Conservation (phyloP, 176 grass and related monocot species). For the Secale cereale region DNA sequence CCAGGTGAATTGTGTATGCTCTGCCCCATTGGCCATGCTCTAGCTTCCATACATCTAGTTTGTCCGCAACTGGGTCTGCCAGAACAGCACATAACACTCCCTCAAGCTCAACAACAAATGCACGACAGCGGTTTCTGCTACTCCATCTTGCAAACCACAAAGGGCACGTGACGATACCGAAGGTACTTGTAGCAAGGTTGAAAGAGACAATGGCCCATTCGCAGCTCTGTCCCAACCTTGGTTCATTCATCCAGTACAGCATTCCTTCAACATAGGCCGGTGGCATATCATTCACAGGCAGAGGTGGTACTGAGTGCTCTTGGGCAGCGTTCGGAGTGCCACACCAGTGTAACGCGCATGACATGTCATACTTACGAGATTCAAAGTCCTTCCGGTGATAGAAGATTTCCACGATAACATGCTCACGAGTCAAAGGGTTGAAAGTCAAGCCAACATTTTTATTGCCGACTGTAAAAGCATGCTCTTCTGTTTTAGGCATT, state of each 20-base stretch:
- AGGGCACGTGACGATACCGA: not conserved
- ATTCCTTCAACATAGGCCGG: not conserved
- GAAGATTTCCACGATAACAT: not conserved
- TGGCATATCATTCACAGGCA: slow-evolving; percentile 15
- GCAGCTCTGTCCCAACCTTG: not conserved
- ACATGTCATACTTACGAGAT: not conserved
- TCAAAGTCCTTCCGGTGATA: not conserved
- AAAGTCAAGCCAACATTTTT: slow-evolving; percentile 25
- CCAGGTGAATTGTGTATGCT: not conserved
- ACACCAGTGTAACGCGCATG: not conserved
- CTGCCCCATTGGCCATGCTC: slow-evolving; percentile 11
- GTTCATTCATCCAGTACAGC: slow-evolving; percentile 5
- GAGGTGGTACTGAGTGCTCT: not conserved
- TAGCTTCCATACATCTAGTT: slow-evolving; percentile 8
- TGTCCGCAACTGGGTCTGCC: not conserved
- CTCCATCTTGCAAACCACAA: not conserved
- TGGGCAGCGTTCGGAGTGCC: not conserved
- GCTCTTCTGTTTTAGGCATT: not conserved
- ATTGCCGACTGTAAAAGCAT: not conserved
- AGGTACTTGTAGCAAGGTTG: not conserved
- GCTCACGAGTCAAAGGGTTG: not conserved
- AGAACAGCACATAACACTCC: not conserved
- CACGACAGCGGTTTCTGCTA: not conserved
- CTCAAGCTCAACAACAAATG: slow-evolving; percentile 7
- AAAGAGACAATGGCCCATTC: not conserved